Evolutionary conservation across 139 green algal species (phyloP), one percentile per base, ranked within the genome.

Genomic region (Closterium sp.): DNA sequence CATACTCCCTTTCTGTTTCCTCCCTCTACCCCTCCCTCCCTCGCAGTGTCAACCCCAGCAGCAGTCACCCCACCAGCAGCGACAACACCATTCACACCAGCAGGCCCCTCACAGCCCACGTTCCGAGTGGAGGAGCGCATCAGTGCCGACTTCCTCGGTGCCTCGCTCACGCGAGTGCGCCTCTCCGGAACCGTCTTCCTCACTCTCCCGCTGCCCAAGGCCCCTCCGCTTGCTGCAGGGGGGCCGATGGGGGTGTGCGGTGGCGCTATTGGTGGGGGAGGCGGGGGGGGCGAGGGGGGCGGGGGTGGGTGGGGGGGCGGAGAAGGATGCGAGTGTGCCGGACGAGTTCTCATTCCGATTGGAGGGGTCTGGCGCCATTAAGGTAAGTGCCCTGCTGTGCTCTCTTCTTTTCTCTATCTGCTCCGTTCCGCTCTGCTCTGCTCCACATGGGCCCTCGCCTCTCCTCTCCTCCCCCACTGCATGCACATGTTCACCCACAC

Each of bases 321-420:
- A 79, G 62, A 79, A 79, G 62, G 62, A 79, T 4, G 62, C 1
- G 62, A 79, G 62, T 79, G 62, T 24, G 62, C 11, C 62, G 2
- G 62, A 28, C 4, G 91, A 94, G 34, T 62, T 94, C 70, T 94
- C 91, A 6, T 94, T 94, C 91, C 62, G 91, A 17, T 90, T 94
- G 21, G 91, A 94, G 21, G 91, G 91, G 21, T 45, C 91, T 31
- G 31, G 31, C n/a, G 91, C 89, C 50, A 89, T 94, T 30, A 94
- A 94, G 91, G 91, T 93, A 4, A n/a, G 27, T 89, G 62, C 62
- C 19, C 17, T 79, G 17, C n/a, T n/a, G n/a, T n/a, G n/a, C n/a
- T n/a, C n/a, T n/a, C n/a, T n/a, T n/a, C n/a, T n/a, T n/a, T n/a
- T n/a, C n/a, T n/a, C n/a, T n/a, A n/a, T n/a, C n/a, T n/a, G n/a